phyloP scores from a whole-genome alignment of 1,139 yeast species.

The Debaryomycetaceae sp. region DNA sequence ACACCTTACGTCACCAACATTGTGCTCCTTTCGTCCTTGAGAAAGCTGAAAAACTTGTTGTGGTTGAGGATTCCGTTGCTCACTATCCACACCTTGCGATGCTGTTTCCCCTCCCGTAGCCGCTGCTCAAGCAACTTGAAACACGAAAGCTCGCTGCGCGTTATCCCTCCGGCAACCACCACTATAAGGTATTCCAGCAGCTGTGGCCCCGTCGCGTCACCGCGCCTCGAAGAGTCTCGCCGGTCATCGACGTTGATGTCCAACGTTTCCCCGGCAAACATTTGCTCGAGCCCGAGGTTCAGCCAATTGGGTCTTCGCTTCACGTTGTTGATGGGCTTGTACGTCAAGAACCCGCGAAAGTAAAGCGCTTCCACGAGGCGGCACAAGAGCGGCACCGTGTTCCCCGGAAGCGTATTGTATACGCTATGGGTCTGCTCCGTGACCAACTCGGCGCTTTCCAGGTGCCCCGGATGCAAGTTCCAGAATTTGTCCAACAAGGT shows the following conservation, averaged over 20 bases:
- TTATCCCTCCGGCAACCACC: slow-evolving; percentile 63
- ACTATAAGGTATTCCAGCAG: slow-evolving; percentile 35
- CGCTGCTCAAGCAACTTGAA: slow-evolving; percentile 43
- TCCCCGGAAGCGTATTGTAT: slow-evolving; percentile 42
- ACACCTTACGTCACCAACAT: too few species aligned
- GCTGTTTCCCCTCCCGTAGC: slow-evolving; percentile 17
- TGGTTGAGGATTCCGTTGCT: slow-evolving; percentile 41
- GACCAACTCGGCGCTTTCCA: slow-evolving; percentile 6
- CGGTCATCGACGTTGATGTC: slow-evolving; percentile 25
- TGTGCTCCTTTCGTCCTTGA: too few species aligned
- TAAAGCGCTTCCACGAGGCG: slow-evolving; percentile 44
- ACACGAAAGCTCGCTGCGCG: slow-evolving; percentile 65
- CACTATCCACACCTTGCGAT: slow-evolving; percentile 38
- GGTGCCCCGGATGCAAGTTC: slow-evolving; percentile 32
- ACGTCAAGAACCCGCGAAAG: slow-evolving; percentile 31
- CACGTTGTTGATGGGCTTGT: slow-evolving; percentile 30
- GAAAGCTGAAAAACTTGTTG: slow-evolving; percentile 1
- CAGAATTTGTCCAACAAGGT: slow-evolving; percentile 33
- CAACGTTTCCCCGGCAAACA: slow-evolving; percentile 27
- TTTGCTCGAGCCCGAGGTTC: slow-evolving; percentile 23
- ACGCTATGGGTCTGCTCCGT: slow-evolving; percentile 30
- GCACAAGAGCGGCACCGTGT: slow-evolving; percentile 37
- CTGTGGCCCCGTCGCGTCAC: slow-evolving; percentile 5
- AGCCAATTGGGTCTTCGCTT: slow-evolving; percentile 37
- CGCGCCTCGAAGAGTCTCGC: slow-evolving; percentile 12